These are phyloP conservation scores for Salvia sclarea DNA, from an alignment of 305 asterid species.

Conservation along the genomic window DNA sequence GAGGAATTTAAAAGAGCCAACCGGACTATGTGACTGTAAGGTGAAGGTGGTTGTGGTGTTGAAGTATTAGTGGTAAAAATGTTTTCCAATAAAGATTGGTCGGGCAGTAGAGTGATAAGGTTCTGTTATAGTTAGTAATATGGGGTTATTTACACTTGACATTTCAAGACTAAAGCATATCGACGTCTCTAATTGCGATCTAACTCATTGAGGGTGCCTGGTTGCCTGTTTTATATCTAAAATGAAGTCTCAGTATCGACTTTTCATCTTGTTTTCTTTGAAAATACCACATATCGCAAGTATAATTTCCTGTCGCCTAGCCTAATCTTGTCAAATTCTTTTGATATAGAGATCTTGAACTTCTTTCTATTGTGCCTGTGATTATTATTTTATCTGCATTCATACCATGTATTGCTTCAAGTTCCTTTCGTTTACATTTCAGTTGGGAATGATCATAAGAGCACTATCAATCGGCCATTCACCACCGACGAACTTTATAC, in stretches of 20 bases:
- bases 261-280: neutral
- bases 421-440: slow-evolving; percentile 23
- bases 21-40: neutral
- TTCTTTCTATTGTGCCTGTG: slow-evolving; percentile 1
- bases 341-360: neutral
- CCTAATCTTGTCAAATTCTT: neutral
- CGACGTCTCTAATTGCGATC: neutral
- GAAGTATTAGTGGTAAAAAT: neutral
- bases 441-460: slow-evolving; percentile 78
- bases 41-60: neutral
- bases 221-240: neutral
- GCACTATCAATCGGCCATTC: slow-evolving; percentile 59
- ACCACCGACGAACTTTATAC: slow-evolving; percentile 66
- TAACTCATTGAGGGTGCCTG: neutral
- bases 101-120: neutral
- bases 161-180: neutral
- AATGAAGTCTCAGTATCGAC: neutral
- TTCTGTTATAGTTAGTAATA: neutral
- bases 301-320: neutral
- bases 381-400: neutral
- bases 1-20: neutral
- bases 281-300: neutral
- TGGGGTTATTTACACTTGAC: neutral
- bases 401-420: slow-evolving; percentile 4
- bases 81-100: neutral